A percentile compares a stretch with the other conserved stretches of the same genome.
phyloP scores from a whole-genome alignment of 108 stramenopile genomes.

The Phaeodactylum tricornutum region DNA sequence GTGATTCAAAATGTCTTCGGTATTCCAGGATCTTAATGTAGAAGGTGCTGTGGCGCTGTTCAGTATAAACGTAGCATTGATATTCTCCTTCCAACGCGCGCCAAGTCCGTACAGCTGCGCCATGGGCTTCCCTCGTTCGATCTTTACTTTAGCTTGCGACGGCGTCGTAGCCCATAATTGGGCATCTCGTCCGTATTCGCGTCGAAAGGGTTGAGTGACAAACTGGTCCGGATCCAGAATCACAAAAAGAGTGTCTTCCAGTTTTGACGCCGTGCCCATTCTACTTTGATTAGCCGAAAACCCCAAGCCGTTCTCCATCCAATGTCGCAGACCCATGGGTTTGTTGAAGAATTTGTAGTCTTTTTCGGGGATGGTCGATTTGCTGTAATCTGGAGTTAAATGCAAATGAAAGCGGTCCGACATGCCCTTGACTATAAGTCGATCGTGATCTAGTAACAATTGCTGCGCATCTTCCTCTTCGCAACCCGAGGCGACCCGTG shows the following conservation, averaged over 20 bases:
- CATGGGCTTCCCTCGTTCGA: conserved; percentile 68
- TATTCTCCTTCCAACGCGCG: conserved; percentile 29
- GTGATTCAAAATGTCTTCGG: conserved; percentile 35
- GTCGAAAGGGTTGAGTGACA: conserved; percentile 59
- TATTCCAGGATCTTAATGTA: conserved; percentile 25
- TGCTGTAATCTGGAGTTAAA: conserved; percentile 58
- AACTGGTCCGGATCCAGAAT: conserved; percentile 80
- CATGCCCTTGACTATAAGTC: conserved; percentile 27
- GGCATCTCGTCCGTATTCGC: no score
- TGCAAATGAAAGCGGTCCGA: conserved; percentile 59
- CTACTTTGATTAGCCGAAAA: conserved; percentile 36
- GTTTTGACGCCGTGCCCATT: conserved; percentile 20
- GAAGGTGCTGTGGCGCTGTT: conserved; percentile 3
- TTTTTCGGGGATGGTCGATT: no score
- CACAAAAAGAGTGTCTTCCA: conserved; percentile 55
- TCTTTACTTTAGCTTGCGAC: no score
- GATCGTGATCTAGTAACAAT: conserved; percentile 14
- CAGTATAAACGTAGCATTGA: conserved; percentile 37
- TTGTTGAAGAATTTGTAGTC: conserved; percentile 85
- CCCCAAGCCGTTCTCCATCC: conserved; percentile 51
- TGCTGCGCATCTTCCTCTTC: conserved; percentile 12
- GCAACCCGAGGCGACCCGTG: conserved; percentile 78
- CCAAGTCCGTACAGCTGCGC: conserved; percentile 82
- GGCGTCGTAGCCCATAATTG: no score
- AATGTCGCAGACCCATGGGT: conserved; percentile 81